Base-by-base conservation (phyloP, 495 filamentous ascomycete species). In the Annulohypoxylon maeteangense region DNA sequence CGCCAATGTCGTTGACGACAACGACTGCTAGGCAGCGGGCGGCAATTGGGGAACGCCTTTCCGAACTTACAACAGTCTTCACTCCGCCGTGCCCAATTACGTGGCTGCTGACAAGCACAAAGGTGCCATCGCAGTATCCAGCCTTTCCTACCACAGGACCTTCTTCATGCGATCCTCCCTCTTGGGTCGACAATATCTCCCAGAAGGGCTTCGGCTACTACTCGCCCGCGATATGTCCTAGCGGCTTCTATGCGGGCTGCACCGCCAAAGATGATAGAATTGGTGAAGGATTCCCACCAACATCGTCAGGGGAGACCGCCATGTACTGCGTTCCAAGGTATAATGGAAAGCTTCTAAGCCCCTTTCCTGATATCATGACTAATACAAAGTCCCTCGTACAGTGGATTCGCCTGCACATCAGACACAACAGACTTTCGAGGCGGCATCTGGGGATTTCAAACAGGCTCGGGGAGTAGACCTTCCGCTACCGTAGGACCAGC, bases 191-290 rank as follows among this genome's bases (percentile, higher is more conserved):
- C 12, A 78, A 79, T 62, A 58, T 83, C 27, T 62, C 69, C 4
- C 63, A 73, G 14, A 70, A 69, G 5, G 80, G 81, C 4, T 82
- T 82, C 32, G 73, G 73, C 6, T 82, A 76, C 54, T 83, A 81
- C 65, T 82, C 81, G 12, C 81, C 81, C 0, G 81, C 80, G 34
- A 78, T 82, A 60, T 83, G 81, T 53, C 81, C 81, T 5, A 64
- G 31, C 14, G 81, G 80, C 6, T 82, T 83, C 55, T 64, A 38
- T n/a, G 77, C 76, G 36, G 80, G 78, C 1, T 83, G 79, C 62
- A 68, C 72, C 18, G 54, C 76, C n/a, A 72, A 64, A 11, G 71
- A 68, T 20, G 72, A 68, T 3, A 58, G 75, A 59, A 72, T 75
- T 0, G 54, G 34, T n/a, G 74, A 82, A 47, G 79, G 80, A 0